phyloP scores from a whole-genome alignment of 2,329 filamentous ascomycete genomes.

The Trichoderma afroharzianum region DNA sequence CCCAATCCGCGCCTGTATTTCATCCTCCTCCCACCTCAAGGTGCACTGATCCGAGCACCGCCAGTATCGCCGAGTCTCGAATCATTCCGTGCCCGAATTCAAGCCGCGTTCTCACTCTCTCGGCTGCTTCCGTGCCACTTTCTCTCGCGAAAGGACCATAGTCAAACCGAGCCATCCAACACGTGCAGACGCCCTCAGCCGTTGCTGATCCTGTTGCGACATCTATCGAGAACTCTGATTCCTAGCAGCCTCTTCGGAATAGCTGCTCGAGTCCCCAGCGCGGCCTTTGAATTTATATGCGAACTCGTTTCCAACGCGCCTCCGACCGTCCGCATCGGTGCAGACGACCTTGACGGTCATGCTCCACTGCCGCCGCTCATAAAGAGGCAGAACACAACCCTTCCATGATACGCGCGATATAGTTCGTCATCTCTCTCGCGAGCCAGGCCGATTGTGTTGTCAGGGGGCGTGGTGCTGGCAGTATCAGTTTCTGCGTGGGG shows the following conservation, averaged over 20 bases:
- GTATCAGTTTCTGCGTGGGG: conserved; percentile 12
- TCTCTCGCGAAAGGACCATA: not conserved
- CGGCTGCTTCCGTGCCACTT: not conserved
- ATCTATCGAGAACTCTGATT: not conserved
- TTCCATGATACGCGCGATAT: conserved; percentile 22
- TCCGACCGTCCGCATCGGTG: conserved; percentile 21
- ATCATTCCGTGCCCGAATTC: not conserved
- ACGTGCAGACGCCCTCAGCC: conserved; percentile 2
- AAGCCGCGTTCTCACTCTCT: not conserved
- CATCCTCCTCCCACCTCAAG: not conserved
- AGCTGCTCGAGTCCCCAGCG: not conserved
- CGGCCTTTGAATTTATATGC: conserved; percentile 10
- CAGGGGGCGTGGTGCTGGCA: conserved; percentile 18
- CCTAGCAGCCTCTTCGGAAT: not conserved
- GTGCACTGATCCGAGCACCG: not conserved
- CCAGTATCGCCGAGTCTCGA: not conserved
- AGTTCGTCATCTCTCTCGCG: conserved; percentile 16
- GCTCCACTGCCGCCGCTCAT: conserved; percentile 21
- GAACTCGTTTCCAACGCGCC: conserved; percentile 15
- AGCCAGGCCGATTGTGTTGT: conserved; percentile 18
- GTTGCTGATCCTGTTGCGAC: not conserved
- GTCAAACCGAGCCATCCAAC: not conserved
- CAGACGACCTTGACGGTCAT: conserved; percentile 24
- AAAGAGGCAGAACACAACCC: conserved; percentile 17
- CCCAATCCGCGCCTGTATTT: not conserved